Conservation (phyloP, 371 early-diverging fungal species). For the Zopfochytrium polystomum region DNA sequence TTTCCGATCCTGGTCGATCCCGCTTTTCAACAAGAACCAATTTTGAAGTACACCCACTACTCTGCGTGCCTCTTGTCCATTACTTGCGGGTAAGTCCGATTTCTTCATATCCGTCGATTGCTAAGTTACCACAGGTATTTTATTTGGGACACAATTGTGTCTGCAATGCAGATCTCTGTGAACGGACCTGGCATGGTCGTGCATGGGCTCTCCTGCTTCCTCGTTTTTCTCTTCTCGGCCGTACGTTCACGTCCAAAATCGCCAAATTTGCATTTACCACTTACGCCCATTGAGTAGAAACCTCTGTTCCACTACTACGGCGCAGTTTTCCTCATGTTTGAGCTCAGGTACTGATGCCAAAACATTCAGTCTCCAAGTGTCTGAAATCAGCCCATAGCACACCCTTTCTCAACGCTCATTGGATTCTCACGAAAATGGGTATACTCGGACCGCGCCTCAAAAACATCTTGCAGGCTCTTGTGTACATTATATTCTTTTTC, state of each 20-base stretch:
- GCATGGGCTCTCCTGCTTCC: conserved; percentile 77
- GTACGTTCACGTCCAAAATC: too few relatives aligned
- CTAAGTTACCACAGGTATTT: conserved; percentile 69
- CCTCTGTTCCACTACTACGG: conserved; percentile 88
- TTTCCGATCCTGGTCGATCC: conserved; percentile 64
- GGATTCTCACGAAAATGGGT: conserved; percentile 69
- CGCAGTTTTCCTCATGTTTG: conserved; percentile 83
- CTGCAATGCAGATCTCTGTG: conserved; percentile 63
- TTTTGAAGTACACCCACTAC: conserved; percentile 73
- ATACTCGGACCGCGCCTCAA: conserved; percentile 64
- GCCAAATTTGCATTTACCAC: too few relatives aligned
- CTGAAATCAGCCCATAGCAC: too few relatives aligned
- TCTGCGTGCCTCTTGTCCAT: conserved; percentile 59
- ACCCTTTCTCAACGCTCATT: conserved; percentile 88
- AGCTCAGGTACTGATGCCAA: too few relatives aligned
- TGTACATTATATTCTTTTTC: conserved; percentile 69
- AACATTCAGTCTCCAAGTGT: too few relatives aligned
- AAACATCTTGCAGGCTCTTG: conserved; percentile 72
- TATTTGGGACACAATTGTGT: conserved; percentile 81
- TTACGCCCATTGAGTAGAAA: too few relatives aligned
- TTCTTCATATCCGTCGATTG: not conserved
- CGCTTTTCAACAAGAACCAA: conserved; percentile 59
- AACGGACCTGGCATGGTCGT: conserved; percentile 78
- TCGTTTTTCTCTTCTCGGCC: conserved; percentile 70
- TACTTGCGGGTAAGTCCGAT: not conserved